Evolutionary conservation across 1,284 basidiomycete species (phyloP).

Genomic region (Phlebopus sp.): DNA sequence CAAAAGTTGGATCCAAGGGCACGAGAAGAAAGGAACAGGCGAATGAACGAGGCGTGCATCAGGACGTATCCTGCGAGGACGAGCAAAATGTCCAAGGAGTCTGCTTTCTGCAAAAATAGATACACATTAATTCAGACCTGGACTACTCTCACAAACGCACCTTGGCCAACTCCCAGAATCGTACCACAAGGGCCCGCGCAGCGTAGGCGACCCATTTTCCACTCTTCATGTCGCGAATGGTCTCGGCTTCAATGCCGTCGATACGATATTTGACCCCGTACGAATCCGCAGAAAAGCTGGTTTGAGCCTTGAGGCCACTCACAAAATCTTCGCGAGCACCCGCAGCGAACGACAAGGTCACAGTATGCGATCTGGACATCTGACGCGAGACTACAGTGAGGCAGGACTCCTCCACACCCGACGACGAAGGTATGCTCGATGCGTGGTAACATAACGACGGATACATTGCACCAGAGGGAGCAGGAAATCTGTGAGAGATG

Average conservation of each 20-base stretch:
- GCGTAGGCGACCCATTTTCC: constrained; percentile 89
- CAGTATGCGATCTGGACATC: constrained; percentile 41
- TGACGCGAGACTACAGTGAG: constrained; percentile 38
- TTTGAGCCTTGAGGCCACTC: constrained; percentile 39
- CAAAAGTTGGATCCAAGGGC: constrained; percentile 88
- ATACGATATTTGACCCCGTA: constrained; percentile 43
- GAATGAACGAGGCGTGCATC: constrained; percentile 95
- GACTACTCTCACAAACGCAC: constrained; percentile 37
- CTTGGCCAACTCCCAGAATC: constrained; percentile 87
- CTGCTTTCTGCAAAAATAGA: constrained; percentile 74
- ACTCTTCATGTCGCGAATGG: constrained; percentile 66
- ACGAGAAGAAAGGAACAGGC: constrained; percentile 84
- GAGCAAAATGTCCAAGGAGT: constrained; percentile 93
- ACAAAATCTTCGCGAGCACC: constrained; percentile 52
- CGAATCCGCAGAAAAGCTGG: constrained; percentile 35
- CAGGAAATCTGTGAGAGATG: constrained; percentile 42
- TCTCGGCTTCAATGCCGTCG: constrained; percentile 41
- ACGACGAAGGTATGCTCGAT: constrained; percentile 17
- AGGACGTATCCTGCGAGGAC: constrained; percentile 94
- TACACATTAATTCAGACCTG: constrained; percentile 3
- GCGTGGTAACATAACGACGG: constrained; percentile 36
- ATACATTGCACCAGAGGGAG: constrained; percentile 41
- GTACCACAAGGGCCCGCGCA: constrained; percentile 69
- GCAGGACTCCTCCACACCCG: constrained; percentile 35
- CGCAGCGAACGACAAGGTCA: constrained; percentile 59